phyloP scores from a whole-genome alignment of 805 yeast species.

The Wickerhamiella azymoides region DNA sequence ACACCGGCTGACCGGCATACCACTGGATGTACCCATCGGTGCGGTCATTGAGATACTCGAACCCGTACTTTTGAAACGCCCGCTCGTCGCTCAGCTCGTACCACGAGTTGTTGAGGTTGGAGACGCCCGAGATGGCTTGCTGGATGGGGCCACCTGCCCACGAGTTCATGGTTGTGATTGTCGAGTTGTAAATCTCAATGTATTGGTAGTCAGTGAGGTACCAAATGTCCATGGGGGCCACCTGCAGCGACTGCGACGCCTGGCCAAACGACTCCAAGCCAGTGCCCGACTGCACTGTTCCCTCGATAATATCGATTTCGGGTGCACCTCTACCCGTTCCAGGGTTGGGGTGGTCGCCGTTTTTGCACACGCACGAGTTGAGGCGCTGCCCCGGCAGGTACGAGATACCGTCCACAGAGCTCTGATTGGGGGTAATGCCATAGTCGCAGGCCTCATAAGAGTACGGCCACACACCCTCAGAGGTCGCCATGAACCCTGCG shows the following conservation, averaged over 20 bases:
- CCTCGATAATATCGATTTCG: conserved; percentile 87
- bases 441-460: conserved; percentile 78
- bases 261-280: conserved; percentile 34
- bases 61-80: conserved; percentile 60
- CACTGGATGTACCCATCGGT: conserved; percentile 66
- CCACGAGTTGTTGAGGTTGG: conserved; percentile 74
- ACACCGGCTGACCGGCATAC: conserved; percentile 78
- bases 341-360: conserved; percentile 73
- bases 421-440: conserved; percentile 89
- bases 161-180: conserved; percentile 68
- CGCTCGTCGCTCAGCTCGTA: conserved; percentile 43
- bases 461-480: conserved; percentile 95
- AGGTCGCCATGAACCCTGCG: conserved; percentile 75
- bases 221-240: conserved; percentile 94
- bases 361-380: conserved; percentile 63
- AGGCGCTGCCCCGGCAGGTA: conserved; percentile 76
- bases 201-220: conserved; percentile 78
- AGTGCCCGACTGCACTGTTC: conserved; percentile 38
- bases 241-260: conserved; percentile 84
- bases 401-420: conserved; percentile 78
- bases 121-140: conserved; percentile 76
- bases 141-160: conserved; percentile 90
- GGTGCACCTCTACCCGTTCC: conserved; percentile 93
- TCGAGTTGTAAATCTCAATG: conserved; percentile 52
- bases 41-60: conserved; percentile 62